Evolutionary conservation across 202 grass and related monocot genomes (phyloP).

Genomic region (Elaeis oleifera): DNA sequence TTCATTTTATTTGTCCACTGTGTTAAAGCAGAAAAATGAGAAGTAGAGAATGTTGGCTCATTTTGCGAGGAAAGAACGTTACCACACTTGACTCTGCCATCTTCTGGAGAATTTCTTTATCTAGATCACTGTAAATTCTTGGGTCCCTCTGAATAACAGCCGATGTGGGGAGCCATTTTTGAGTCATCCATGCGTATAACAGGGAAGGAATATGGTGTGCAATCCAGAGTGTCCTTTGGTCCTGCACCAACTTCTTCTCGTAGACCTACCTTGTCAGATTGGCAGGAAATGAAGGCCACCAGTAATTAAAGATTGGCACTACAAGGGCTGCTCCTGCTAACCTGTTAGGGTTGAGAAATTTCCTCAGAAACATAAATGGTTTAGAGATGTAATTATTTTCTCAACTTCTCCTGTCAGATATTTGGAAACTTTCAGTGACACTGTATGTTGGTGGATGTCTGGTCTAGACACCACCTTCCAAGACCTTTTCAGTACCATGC

Average conservation of each 20-base stretch:
- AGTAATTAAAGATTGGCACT: conserved; percentile 61
- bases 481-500: no score
- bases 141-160: conserved; percentile 24
- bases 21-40: no score
- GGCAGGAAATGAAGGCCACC: conserved; percentile 66
- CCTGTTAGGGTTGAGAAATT: conserved; percentile 11
- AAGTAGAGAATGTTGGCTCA: no score
- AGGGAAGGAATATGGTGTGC: conserved; percentile 52
- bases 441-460: no score
- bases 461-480: no score
- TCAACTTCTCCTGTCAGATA: no score
- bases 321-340: conserved; percentile 45
- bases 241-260: conserved; percentile 35
- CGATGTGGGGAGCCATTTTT: conserved; percentile 52
- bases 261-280: conserved; percentile 34
- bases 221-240: conserved; percentile 50
- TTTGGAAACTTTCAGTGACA: no score
- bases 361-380: no score
- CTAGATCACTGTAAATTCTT: conserved; percentile 42
- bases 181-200: conserved; percentile 61
- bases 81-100: conserved; percentile 15
- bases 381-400: no score
- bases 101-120: conserved; percentile 35
- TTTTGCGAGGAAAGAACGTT: no score
- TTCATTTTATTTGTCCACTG: no score